Conservation (phyloP, 2,329 filamentous ascomycete genomes). For the Epichloe scottii region DNA sequence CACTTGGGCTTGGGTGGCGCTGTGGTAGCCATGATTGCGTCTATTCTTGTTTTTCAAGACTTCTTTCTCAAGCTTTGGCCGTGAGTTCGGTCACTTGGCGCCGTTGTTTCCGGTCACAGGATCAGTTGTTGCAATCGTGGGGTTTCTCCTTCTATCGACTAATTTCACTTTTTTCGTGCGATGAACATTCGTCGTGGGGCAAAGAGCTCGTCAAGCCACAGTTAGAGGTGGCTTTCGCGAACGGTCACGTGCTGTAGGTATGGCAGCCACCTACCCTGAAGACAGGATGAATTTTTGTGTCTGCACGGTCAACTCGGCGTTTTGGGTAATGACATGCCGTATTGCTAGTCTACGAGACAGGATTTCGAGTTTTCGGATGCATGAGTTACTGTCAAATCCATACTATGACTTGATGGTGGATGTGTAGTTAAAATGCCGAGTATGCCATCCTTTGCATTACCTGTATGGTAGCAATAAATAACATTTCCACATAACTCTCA, state of each 20-base stretch:
- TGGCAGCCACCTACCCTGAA: not conserved
- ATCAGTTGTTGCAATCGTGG: conserved; percentile 21
- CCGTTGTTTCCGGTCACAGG: conserved; percentile 13
- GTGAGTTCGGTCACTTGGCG: not conserved
- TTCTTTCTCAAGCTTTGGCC: not conserved
- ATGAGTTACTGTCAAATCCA: too few relatives aligned
- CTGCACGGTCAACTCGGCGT: too few relatives aligned
- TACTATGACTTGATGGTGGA: too few relatives aligned
- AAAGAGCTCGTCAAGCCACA: conserved; percentile 15
- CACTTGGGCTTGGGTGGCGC: conserved; percentile 29
- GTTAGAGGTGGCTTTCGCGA: conserved; percentile 1
- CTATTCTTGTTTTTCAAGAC: not conserved
- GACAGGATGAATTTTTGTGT: not conserved
- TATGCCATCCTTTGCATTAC: too few relatives aligned
- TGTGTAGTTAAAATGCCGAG: too few relatives aligned
- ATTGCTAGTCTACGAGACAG: not conserved
- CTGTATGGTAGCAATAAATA: too few relatives aligned
- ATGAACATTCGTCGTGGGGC: conserved; percentile 22
- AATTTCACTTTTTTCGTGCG: conserved; percentile 32
- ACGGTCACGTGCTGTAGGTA: conserved; percentile 15
- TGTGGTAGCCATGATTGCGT: conserved; percentile 25
- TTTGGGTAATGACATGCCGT: too few relatives aligned
- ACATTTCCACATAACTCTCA: too few relatives aligned
- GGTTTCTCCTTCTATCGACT: conserved; percentile 23
- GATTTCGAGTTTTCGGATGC: too few relatives aligned